These are phyloP conservation scores for Aspergillus quadrilineatus DNA, from an alignment of 2,329 filamentous ascomycete species.

Conservation along the genomic window DNA sequence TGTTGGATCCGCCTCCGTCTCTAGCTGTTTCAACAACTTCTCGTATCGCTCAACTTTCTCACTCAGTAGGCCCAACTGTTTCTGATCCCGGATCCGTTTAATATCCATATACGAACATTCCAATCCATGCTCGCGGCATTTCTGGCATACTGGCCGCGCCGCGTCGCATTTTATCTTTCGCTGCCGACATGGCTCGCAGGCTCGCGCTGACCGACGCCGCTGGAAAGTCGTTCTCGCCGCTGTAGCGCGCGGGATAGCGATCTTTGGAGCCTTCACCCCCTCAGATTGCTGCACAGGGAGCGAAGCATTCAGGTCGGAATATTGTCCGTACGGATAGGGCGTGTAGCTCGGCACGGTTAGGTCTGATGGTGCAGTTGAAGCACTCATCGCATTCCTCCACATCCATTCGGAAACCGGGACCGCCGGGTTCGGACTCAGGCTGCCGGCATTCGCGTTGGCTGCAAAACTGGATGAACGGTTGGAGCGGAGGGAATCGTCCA, in stretches of 20 bases:
- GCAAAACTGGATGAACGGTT: neutral
- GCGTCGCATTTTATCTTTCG: constrained; percentile 40
- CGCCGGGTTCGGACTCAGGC: constrained; percentile 1
- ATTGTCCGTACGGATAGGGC: constrained; percentile 9
- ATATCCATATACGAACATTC: constrained; percentile 33
- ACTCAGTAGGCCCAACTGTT: constrained; percentile 27
- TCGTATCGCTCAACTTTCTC: constrained; percentile 30
- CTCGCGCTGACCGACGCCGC: constrained; percentile 32
- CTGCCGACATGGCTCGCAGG: constrained; percentile 37
- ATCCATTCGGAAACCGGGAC: constrained; percentile 12
- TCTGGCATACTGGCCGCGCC: constrained; percentile 27
- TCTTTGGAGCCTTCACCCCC: constrained; percentile 19
- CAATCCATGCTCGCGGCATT: constrained; percentile 28
- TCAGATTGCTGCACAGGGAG: neutral
- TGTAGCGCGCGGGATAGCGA: constrained; percentile 31
- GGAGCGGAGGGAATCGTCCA: constrained; percentile 3
- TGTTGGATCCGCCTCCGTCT: constrained; percentile 23
- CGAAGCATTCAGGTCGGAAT: neutral
- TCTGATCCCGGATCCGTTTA: constrained; percentile 38
- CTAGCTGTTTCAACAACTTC: constrained; percentile 26
- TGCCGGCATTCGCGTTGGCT: neutral
- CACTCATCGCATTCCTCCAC: constrained; percentile 8
- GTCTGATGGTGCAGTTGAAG: neutral
- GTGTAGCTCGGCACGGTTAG: neutral
- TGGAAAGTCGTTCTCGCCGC: constrained; percentile 17